A percentile compares a stretch with the other conserved stretches of the same genome.
Evolutionary conservation across 2,329 filamentous ascomycete species (phyloP).

Genomic region (Incumbomyces lentus): DNA sequence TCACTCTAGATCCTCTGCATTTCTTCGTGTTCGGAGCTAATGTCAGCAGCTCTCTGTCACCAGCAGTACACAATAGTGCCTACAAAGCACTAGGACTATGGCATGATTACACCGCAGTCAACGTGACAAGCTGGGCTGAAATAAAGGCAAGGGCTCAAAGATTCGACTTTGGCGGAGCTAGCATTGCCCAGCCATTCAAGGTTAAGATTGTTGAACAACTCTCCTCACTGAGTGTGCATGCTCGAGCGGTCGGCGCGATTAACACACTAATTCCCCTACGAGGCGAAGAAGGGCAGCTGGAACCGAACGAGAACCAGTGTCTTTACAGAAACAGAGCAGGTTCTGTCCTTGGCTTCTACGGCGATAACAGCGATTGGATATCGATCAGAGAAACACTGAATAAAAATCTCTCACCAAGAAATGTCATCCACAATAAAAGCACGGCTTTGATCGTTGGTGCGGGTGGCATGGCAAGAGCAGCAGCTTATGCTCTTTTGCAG

Average conservation of each 20-base stretch:
- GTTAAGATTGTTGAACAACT: slow-evolving; percentile 30
- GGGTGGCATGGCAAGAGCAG: slow-evolving; percentile 68
- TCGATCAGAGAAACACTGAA: slow-evolving; percentile 33
- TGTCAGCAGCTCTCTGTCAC: slow-evolving; percentile 33
- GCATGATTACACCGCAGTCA: slow-evolving; percentile 31
- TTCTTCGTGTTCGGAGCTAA: slow-evolving; percentile 34
- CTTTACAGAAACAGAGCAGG: slow-evolving; percentile 33
- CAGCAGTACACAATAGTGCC: slow-evolving; percentile 35
- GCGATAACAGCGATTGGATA: slow-evolving; percentile 36
- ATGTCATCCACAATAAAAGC: slow-evolving; percentile 43
- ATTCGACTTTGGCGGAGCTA: slow-evolving; percentile 32
- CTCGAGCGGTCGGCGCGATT: slow-evolving; percentile 36
- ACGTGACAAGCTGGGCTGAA: slow-evolving; percentile 27
- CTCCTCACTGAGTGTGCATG: slow-evolving; percentile 30
- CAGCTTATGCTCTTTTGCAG: slow-evolving; percentile 68
- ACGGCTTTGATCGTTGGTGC: slow-evolving; percentile 47
- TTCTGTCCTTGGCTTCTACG: slow-evolving; percentile 32
- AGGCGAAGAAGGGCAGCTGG: slow-evolving; percentile 27
- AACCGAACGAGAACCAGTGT: slow-evolving; percentile 30
- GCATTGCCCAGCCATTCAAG: slow-evolving; percentile 35
- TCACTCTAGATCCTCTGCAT: slow-evolving; percentile 31
- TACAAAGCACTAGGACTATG: slow-evolving; percentile 30
- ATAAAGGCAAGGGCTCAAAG: slow-evolving; percentile 30
- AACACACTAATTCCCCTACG: slow-evolving; percentile 37
- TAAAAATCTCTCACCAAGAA: slow-evolving; percentile 36